Conservation (phyloP, 345 rosid genomes). For the Eucalyptus decipiens region DNA sequence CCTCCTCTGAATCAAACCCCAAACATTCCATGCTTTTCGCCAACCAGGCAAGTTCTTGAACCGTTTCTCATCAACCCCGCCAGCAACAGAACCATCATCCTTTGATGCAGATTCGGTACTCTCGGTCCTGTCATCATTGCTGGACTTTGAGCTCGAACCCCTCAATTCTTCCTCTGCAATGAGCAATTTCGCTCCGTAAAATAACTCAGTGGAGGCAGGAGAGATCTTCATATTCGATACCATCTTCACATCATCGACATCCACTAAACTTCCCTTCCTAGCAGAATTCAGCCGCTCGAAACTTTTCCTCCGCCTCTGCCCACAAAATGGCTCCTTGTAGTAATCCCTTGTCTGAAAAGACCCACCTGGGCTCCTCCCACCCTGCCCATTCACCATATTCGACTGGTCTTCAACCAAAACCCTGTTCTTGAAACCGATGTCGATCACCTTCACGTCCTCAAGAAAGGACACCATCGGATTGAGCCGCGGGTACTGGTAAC, state of each 20-base stretch:
- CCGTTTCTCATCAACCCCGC: slow-evolving; percentile 16
- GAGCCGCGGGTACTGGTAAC: slow-evolving; percentile 31
- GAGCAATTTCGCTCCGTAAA: slow-evolving; percentile 50
- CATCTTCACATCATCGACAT: slow-evolving; percentile 56
- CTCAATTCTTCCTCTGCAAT: slow-evolving; percentile 43
- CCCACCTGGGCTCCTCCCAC: slow-evolving; percentile 51
- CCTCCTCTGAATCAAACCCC: slow-evolving; percentile 57
- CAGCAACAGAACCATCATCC: slow-evolving; percentile 33
- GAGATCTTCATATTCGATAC: slow-evolving; percentile 56
- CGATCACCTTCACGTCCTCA: slow-evolving; percentile 46
- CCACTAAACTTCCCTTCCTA: slow-evolving; percentile 36
- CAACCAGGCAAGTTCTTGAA: slow-evolving; percentile 34
- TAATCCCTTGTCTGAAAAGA: slow-evolving; percentile 70
- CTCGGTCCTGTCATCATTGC: slow-evolving; percentile 16
- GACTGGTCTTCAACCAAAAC: slow-evolving; percentile 7
- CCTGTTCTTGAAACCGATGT: background rate
- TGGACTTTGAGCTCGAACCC: slow-evolving; percentile 48
- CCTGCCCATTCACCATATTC: slow-evolving; percentile 17
- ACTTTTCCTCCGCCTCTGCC: slow-evolving; percentile 49
- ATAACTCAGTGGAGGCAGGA: slow-evolving; percentile 49
- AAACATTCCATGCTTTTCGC: slow-evolving; percentile 53
- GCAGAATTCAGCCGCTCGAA: slow-evolving; percentile 52
- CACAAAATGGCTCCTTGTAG: slow-evolving; percentile 37
- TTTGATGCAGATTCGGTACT: slow-evolving; percentile 22
- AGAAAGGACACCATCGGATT: slow-evolving; percentile 38